Evolutionary conservation across 805 yeast genomes (phyloP).

Genomic region (Teunomyces funiuensis): DNA sequence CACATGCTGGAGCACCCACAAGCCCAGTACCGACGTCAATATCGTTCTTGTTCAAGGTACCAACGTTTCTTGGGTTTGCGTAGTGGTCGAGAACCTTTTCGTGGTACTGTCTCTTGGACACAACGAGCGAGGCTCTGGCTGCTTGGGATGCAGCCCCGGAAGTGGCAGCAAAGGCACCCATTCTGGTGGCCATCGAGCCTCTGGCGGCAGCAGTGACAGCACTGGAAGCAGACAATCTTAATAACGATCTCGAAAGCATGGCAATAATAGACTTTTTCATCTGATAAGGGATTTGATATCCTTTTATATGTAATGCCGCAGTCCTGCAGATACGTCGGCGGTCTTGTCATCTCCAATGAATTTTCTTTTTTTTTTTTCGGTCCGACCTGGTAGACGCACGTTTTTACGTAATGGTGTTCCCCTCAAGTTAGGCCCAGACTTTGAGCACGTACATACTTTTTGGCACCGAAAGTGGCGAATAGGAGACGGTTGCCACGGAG

Average conservation of each 20-base stretch:
- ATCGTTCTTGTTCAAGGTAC: slow-evolving; percentile 78
- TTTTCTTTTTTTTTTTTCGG: neutral
- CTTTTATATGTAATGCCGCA: slow-evolving; percentile 1
- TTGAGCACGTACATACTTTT: no score
- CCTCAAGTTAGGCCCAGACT: neutral
- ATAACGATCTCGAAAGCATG: slow-evolving; percentile 28
- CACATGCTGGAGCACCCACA: slow-evolving; percentile 99
- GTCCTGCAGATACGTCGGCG: slow-evolving; percentile 2
- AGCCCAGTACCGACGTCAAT: slow-evolving; percentile 90
- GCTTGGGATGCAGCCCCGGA: neutral
- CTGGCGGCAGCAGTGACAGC: slow-evolving; percentile 7
- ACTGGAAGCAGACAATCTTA: slow-evolving; percentile 13
- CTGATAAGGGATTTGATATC: slow-evolving; percentile 4
- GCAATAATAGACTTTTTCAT: neutral
- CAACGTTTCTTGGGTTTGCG: slow-evolving; percentile 95
- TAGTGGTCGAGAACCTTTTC: slow-evolving; percentile 95
- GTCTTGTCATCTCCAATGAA: slow-evolving; percentile 1
- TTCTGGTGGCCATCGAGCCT: slow-evolving; percentile 5
- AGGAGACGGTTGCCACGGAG: no score
- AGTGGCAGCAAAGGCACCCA: no score
- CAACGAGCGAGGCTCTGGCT: slow-evolving; percentile 7
- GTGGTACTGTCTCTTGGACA: slow-evolving; percentile 56
- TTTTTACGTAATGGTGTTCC: no score
- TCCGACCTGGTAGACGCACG: slow-evolving; percentile 1
- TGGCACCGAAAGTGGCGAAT: no score